Conservation (phyloP, 306 rosid genomes). For the Dryas octopetala region DNA sequence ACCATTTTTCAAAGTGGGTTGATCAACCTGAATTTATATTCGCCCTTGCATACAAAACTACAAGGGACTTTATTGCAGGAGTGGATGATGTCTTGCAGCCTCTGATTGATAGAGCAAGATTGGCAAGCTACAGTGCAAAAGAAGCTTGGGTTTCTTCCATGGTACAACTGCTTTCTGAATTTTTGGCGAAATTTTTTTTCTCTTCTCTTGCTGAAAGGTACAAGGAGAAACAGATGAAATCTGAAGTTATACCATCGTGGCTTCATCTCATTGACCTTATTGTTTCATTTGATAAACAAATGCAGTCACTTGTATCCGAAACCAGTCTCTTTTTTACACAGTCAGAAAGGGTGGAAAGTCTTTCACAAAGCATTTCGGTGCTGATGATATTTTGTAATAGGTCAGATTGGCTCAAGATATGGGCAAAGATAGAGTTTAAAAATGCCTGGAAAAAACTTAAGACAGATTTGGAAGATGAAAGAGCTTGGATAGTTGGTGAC, state of each 20-base stretch:
- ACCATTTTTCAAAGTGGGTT: slow-evolving; percentile 65
- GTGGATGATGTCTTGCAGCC: slow-evolving; percentile 83
- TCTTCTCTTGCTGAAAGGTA: slow-evolving; percentile 54
- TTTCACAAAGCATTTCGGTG: slow-evolving; percentile 47
- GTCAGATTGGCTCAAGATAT: slow-evolving; percentile 69
- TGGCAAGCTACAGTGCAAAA: slow-evolving; percentile 66
- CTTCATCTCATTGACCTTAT: slow-evolving; percentile 64
- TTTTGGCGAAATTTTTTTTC: slow-evolving; percentile 52
- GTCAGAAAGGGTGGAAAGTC: slow-evolving; percentile 48
- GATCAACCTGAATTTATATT: slow-evolving; percentile 75
- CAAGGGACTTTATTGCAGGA: slow-evolving; percentile 54
- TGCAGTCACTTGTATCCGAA: slow-evolving; percentile 56
- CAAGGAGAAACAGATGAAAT: slow-evolving; percentile 40
- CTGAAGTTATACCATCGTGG: slow-evolving; percentile 55
- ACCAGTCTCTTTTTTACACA: slow-evolving; percentile 39
- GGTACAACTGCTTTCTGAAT: slow-evolving; percentile 62
- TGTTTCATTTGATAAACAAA: slow-evolving; percentile 56
- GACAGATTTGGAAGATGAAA: slow-evolving; percentile 52
- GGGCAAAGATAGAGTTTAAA: slow-evolving; percentile 78
- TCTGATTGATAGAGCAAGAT: slow-evolving; percentile 66
- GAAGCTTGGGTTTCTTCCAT: slow-evolving; percentile 79
- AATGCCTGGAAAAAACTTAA: slow-evolving; percentile 65
- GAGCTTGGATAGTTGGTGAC: slow-evolving; percentile 44
- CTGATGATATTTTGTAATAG: slow-evolving; percentile 56
- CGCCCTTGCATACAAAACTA: slow-evolving; percentile 59